Evolutionary conservation across 352 stramenopile species (phyloP), one percentile per base, ranked within the genome.

Genomic region (Phytophthora sp.): DNA sequence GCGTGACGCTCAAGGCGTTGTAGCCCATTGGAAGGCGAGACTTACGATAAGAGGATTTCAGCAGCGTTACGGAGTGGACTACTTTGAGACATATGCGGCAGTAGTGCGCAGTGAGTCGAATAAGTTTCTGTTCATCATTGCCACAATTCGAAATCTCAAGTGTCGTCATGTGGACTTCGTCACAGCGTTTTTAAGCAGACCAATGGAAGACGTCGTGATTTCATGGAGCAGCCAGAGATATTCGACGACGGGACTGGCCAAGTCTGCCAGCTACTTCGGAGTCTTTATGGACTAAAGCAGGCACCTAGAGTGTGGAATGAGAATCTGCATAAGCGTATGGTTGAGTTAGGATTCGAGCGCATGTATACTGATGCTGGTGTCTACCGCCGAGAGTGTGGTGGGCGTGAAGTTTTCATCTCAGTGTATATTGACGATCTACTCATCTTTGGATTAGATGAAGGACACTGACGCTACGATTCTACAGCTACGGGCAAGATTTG

Each of bases 281-380:
- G 38, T 2, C 52, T 60, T 15, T 60, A 51, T 23, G 52, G 38
- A 16, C 9, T 60, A 31, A 51, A 60, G 26, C 52, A 51, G 23
- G 52, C 38, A 7, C 24, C 24, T 7, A n/a, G 36, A 16, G 51
- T 60, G 7, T 60, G 26, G 26, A 60, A 51, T 20, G 51, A 60
- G 11, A 60, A 36, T 5, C 31, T 56, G 13, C 30, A 56, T n/a
- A 27, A 44, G 18, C 30, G 31, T 27, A 20, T 49, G 20, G 18
- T 49, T 20, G 12, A 4, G 7, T 31, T 49, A 7, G 41, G 41
- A n/a, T 49, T 49, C 12, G 31, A 49, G 41, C 30, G 31, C 5
- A 20, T 20, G 11, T 31, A 7, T 9, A 20, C n/a, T 49, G 41
- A 49, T 18, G 21, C 41, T 18, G 41, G 41, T 20, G 41, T 49